phyloP scores from a whole-genome alignment of 805 yeast species.

The Saturnispora zaruensis region DNA sequence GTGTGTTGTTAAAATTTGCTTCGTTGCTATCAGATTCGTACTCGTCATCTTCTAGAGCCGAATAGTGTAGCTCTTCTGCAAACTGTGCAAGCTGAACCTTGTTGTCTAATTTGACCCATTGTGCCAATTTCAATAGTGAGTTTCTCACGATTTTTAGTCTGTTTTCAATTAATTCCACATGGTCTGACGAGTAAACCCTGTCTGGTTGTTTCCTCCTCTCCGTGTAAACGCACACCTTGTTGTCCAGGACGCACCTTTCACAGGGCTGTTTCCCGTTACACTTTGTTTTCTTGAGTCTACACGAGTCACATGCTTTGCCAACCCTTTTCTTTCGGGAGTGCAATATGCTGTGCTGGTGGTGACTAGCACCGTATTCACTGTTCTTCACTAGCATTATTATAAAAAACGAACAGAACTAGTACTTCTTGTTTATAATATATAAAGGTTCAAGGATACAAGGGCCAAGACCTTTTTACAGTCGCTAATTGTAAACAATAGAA shows the following conservation, averaged over 20 bases:
- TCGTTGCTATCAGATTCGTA: background rate
- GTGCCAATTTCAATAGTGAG: conserved; percentile 37
- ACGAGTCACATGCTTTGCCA: conserved; percentile 57
- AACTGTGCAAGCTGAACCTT: background rate
- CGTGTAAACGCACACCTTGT: conserved; percentile 51
- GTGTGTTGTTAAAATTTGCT: conserved; percentile 1
- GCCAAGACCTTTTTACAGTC: background rate
- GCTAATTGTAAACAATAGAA: background rate
- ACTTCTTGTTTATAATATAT: background rate
- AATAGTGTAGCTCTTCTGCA: background rate
- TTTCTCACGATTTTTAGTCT: conserved; percentile 44
- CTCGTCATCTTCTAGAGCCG: background rate
- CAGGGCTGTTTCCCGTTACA: conserved; percentile 60
- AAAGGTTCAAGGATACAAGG: background rate
- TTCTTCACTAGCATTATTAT: background rate
- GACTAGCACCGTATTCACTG: background rate
- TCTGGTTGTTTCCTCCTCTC: conserved; percentile 47
- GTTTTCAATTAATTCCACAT: conserved; percentile 56
- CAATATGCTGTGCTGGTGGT: background rate
- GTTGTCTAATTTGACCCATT: conserved; percentile 17
- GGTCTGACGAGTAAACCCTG: conserved; percentile 49
- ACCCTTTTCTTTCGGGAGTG: conserved; percentile 40
- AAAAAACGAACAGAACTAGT: background rate
- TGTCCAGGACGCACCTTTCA: conserved; percentile 44
- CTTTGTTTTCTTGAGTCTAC: conserved; percentile 54